Conservation (phyloP, 2,329 filamentous ascomycete genomes). For the Alternaria sp. region DNA sequence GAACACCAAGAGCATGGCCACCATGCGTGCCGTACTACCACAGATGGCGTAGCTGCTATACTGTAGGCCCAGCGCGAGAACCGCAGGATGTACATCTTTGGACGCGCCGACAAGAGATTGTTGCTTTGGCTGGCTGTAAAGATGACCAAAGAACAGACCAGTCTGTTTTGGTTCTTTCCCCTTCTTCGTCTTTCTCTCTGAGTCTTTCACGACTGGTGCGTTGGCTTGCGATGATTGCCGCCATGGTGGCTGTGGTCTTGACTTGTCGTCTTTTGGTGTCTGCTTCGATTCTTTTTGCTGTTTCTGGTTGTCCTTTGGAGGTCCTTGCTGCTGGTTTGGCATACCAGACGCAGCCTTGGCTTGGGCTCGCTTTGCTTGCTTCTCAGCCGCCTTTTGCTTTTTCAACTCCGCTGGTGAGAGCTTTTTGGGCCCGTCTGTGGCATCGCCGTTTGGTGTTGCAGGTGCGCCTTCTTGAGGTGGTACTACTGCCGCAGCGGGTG, state of each 20-base stretch:
- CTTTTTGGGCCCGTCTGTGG: slow-evolving; percentile 55
- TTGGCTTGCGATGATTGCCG: slow-evolving; percentile 40
- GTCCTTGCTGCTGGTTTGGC: slow-evolving; percentile 45
- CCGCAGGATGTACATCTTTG: slow-evolving; percentile 82
- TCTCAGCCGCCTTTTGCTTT: slow-evolving; percentile 88
- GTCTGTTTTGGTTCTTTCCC: slow-evolving; percentile 57
- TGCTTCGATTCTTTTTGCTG: slow-evolving; percentile 46
- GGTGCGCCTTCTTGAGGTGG: slow-evolving; percentile 13
- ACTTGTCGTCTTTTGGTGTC: slow-evolving; percentile 41
- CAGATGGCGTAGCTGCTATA: slow-evolving; percentile 88
- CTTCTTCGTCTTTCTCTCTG: slow-evolving; percentile 44
- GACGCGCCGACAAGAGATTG: slow-evolving; percentile 64
- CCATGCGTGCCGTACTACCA: slow-evolving; percentile 85
- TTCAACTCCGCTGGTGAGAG: slow-evolving; percentile 81
- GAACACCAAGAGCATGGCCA: slow-evolving; percentile 87
- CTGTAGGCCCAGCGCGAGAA: slow-evolving; percentile 85
- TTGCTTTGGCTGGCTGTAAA: slow-evolving; percentile 77
- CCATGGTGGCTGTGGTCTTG: slow-evolving; percentile 40
- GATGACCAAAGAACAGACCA: slow-evolving; percentile 72
- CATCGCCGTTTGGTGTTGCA: slow-evolving; percentile 26
- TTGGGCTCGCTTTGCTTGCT: slow-evolving; percentile 81
- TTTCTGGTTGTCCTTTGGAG: slow-evolving; percentile 39
- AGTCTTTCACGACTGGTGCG: slow-evolving; percentile 35
- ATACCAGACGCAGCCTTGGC: slow-evolving; percentile 57
- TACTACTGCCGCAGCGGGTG: slow-evolving; percentile 12